Base-by-base conservation (phyloP, 257 asterid genomes). In the Gynochthodes officinalis region DNA sequence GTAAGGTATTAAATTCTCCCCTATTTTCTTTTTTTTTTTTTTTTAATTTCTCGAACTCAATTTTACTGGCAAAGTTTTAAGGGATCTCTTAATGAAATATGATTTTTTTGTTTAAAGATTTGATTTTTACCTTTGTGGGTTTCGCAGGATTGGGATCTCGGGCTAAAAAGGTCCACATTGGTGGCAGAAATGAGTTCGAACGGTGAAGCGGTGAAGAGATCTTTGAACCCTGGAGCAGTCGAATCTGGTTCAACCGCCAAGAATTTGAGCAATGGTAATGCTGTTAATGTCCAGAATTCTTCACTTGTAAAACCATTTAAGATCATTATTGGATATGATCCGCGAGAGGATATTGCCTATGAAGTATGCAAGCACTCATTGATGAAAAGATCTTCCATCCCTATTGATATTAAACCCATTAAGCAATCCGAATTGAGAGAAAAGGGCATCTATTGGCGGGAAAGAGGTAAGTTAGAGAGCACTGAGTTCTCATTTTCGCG, bases 281-380 rank as follows among this genome's bases (percentile, higher is more conserved):
- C 40, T 70, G 54, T 30, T 52, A 73, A 70, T 27, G 32, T 23
- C n/a, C 67, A 53, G 30, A 53, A 69, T 21, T 6, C 0, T 53
- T 7, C 30, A 1, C 30, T 4, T 19, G 4, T 48, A 27, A 64
- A 64, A 32, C 52, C 69, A 40, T 87, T 90, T 75, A 90, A 87
- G 95, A 77, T 92, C 42, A 88, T 92, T 80, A 69, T 92, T 57
- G 98, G 98, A 19, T 92, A 92, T 70, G 97, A 92, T 79, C 96
- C 88, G 16, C 76, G 79, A 33, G 96, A 92, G 74, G 96, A 92
- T 77, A 54, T 79, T 14, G 98, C 98, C 2, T 92, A 80, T 55
- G 91, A 92, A 90, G 98, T 92, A 5, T 92, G 96, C 82, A 83
- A 86, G 23, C 75, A 87, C 53, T 92, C 97, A 14, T 50, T 92